These are phyloP conservation scores for Debaryomycetaceae sp. DNA, from an alignment of 1,139 yeast genomes.

Conservation along the genomic window DNA sequence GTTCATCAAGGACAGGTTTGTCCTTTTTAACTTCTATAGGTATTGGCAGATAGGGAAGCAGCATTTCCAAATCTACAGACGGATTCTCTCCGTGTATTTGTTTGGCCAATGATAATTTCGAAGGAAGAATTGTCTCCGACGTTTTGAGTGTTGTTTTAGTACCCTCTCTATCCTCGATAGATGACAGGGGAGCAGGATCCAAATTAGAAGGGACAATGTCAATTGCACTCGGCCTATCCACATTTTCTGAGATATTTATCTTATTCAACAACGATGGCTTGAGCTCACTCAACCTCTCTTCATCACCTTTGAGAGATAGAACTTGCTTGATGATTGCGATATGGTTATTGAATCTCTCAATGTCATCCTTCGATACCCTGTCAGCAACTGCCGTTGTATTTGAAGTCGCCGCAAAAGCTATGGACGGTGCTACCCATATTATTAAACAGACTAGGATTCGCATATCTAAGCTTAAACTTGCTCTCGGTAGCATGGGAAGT, in stretches of 20 bases:
- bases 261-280: slow-evolving; percentile 1
- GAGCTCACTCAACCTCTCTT: slow-evolving; percentile 1
- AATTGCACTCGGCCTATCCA: background rate
- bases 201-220: too few relatives aligned
- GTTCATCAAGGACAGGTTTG: too few relatives aligned
- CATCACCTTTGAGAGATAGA: slow-evolving; percentile 4
- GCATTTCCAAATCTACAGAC: too few relatives aligned
- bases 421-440: background rate
- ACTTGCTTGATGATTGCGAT: slow-evolving; percentile 8
- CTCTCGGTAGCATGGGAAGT: background rate
- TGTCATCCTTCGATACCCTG: background rate
- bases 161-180: too few relatives aligned
- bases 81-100: too few relatives aligned
- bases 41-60: too few relatives aligned
- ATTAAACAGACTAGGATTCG: background rate
- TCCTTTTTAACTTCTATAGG: too few relatives aligned
- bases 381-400: background rate
- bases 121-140: too few relatives aligned
- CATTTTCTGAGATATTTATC: background rate
- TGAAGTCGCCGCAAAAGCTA: background rate
- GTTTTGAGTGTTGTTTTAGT: too few relatives aligned
- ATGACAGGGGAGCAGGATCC: too few relatives aligned
- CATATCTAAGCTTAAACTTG: background rate
- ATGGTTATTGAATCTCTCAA: slow-evolving; percentile 8
- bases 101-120: too few relatives aligned